Percentiles rank a stretch among this genome's conserved stretches.
Evolutionary conservation across 1,284 basidiomycete species (phyloP).

Genomic region (Boletellus deceptivus): DNA sequence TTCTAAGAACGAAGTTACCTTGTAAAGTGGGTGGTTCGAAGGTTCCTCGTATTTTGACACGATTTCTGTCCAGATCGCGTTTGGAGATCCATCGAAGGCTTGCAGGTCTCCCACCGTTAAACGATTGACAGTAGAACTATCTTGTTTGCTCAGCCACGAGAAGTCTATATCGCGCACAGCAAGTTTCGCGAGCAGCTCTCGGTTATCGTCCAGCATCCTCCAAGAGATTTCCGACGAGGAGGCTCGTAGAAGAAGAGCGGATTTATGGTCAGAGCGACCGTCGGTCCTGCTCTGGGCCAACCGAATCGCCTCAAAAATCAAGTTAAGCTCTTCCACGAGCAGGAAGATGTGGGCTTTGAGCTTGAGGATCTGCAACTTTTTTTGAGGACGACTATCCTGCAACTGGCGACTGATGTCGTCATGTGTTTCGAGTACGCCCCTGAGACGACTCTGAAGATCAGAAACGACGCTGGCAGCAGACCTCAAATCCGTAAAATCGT

Average conservation of each 20-base stretch:
- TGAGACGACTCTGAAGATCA: slow-evolving; percentile 73
- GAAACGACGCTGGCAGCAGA: slow-evolving; percentile 70
- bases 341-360: slow-evolving; percentile 75
- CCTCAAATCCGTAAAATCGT: slow-evolving; percentile 83
- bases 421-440: slow-evolving; percentile 65
- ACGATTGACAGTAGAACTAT: slow-evolving; percentile 84
- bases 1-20: slow-evolving; percentile 42
- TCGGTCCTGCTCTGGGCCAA: slow-evolving; percentile 76
- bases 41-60: slow-evolving; percentile 74
- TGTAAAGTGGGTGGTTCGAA: slow-evolving; percentile 61
- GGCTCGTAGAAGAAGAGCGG: slow-evolving; percentile 79
- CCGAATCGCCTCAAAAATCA: slow-evolving; percentile 89
- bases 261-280: slow-evolving; percentile 73
- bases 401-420: slow-evolving; percentile 46
- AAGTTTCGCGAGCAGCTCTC: slow-evolving; percentile 82
- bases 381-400: slow-evolving; percentile 43
- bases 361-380: slow-evolving; percentile 61
- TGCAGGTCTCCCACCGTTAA: slow-evolving; percentile 76
- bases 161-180: slow-evolving; percentile 80
- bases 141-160: slow-evolving; percentile 84
- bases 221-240: slow-evolving; percentile 89
- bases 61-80: slow-evolving; percentile 89
- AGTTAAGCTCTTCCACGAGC: slow-evolving; percentile 78
- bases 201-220: slow-evolving; percentile 84
- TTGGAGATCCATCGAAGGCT: slow-evolving; percentile 85